These are phyloP conservation scores for Didymella pinodella DNA, from an alignment of 2,329 filamentous ascomycete species.

Conservation along the genomic window DNA sequence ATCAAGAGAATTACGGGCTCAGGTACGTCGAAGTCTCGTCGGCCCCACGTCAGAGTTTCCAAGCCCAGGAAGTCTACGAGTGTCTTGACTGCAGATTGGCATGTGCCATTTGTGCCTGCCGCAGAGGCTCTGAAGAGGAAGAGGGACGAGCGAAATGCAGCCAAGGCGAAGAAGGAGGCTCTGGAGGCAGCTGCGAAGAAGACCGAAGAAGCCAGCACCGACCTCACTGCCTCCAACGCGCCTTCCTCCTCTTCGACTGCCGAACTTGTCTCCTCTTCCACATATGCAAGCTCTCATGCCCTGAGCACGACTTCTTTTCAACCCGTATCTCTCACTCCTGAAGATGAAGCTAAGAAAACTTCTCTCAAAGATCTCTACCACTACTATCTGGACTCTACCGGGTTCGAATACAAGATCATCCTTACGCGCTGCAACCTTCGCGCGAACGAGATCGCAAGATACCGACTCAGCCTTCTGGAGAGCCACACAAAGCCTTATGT, in stretches of 20 bases:
- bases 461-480: constrained; percentile 45
- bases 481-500: constrained; percentile 41
- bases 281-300: constrained; percentile 6
- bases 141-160: constrained; percentile 32
- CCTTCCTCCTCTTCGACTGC: constrained; percentile 4
- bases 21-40: constrained; percentile 47
- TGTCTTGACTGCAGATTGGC: constrained; percentile 34
- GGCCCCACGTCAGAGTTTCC: constrained; percentile 3
- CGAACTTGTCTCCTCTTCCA: not conserved
- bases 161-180: constrained; percentile 19
- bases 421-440: constrained; percentile 63
- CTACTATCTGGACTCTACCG: constrained; percentile 68
- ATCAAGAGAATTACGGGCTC: constrained; percentile 43
- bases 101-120: constrained; percentile 27
- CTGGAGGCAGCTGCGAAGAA: constrained; percentile 19
- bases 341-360: constrained; percentile 25
- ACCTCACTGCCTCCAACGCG: not conserved
- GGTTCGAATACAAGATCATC: constrained; percentile 70
- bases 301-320: constrained; percentile 5
- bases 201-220: not conserved
- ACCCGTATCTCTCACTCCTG: not conserved
- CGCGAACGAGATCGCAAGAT: constrained; percentile 65
- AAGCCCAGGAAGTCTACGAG: constrained; percentile 28
- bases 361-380: constrained; percentile 62
- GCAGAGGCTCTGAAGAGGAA: constrained; percentile 33